phyloP scores from a whole-genome alignment of 257 asterid genomes.

The Paulownia fortunei region DNA sequence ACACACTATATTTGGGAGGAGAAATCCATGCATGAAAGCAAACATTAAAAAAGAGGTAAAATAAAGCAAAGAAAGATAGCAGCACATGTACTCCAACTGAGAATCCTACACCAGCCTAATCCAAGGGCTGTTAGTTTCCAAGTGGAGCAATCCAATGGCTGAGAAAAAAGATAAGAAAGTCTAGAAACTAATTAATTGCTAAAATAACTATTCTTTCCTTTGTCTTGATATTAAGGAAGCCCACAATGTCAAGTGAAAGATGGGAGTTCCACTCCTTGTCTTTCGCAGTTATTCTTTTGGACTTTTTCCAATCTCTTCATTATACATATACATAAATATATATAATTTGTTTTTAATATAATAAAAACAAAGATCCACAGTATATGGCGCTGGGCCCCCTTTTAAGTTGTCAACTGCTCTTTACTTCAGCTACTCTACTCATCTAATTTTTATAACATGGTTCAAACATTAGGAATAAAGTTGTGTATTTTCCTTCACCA shows the following conservation, averaged over 20 bases:
- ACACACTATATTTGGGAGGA: slow-evolving; percentile 40
- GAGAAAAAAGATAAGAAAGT: slow-evolving; percentile 15
- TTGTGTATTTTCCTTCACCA: slow-evolving; percentile 19
- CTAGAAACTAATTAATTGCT: slow-evolving; percentile 35
- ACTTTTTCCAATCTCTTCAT: slow-evolving; percentile 43
- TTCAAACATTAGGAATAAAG: slow-evolving; percentile 18
- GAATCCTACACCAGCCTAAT: slow-evolving; percentile 40
- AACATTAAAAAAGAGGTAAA: slow-evolving; percentile 32
- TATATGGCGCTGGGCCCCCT: slow-evolving; percentile 47
- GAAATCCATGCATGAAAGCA: slow-evolving; percentile 50
- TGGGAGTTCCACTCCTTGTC: slow-evolving; percentile 47
- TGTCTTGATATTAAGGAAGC: slow-evolving; percentile 46
- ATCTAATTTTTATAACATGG: slow-evolving; percentile 19
- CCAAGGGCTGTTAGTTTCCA: slow-evolving; percentile 9
- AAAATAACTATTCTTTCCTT: slow-evolving; percentile 37
- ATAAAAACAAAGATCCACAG: slow-evolving; percentile 45
- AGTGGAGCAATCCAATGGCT: slow-evolving; percentile 18
- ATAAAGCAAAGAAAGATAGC: slow-evolving; percentile 41
- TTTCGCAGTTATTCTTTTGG: slow-evolving; percentile 44
- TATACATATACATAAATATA: slow-evolving; percentile 12
- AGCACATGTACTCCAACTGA: slow-evolving; percentile 51
- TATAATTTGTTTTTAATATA: neutral
- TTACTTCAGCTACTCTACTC: slow-evolving; percentile 39
- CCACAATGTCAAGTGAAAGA: slow-evolving; percentile 45
- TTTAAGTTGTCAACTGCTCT: slow-evolving; percentile 46